Percentiles rank a stretch among this genome's conserved stretches.
Evolutionary conservation across 2,329 filamentous ascomycete genomes (phyloP).

Genomic region (Paecilomyces variotii): DNA sequence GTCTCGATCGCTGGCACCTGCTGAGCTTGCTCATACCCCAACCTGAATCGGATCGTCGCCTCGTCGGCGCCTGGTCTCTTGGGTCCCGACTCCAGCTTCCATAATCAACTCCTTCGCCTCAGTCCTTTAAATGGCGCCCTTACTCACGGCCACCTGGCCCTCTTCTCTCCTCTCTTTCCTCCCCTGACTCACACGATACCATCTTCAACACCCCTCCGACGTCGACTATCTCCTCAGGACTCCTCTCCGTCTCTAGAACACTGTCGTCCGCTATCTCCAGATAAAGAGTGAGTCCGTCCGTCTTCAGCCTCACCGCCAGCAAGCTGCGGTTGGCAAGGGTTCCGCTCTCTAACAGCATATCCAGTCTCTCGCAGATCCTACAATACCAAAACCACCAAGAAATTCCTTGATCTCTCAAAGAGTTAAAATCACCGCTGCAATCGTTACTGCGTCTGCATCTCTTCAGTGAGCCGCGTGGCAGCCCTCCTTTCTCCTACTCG

Average conservation of each 20-base stretch:
- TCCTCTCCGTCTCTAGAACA: neutral
- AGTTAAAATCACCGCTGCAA: constrained; percentile 3
- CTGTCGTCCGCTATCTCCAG: neutral
- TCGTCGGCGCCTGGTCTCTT: constrained; percentile 5
- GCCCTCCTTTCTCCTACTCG: neutral
- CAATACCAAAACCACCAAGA: constrained; percentile 4
- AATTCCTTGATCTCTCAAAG: neutral
- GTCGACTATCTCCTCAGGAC: neutral
- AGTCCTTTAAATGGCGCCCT: constrained; percentile 4
- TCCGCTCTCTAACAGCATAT: neutral
- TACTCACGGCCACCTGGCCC: constrained; percentile 4
- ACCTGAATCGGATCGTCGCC: constrained; percentile 8
- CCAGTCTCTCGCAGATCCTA: neutral
- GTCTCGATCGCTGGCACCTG: constrained; percentile 2
- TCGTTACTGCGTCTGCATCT: constrained; percentile 2
- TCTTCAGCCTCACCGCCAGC: neutral
- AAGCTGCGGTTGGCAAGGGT: neutral
- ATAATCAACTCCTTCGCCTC: constrained; percentile 2
- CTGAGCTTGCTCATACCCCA: neutral
- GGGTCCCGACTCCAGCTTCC: constrained; percentile 4
- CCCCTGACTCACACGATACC: neutral
- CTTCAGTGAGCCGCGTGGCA: neutral
- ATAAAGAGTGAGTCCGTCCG: neutral
- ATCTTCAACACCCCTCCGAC: neutral
- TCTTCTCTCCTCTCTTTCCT: constrained; percentile 4